Percentiles rank a stretch among this genome's conserved stretches.
Evolutionary conservation across 192 early-diverging fungal genomes (phyloP).

Genomic region (Linnemannia elongata): DNA sequence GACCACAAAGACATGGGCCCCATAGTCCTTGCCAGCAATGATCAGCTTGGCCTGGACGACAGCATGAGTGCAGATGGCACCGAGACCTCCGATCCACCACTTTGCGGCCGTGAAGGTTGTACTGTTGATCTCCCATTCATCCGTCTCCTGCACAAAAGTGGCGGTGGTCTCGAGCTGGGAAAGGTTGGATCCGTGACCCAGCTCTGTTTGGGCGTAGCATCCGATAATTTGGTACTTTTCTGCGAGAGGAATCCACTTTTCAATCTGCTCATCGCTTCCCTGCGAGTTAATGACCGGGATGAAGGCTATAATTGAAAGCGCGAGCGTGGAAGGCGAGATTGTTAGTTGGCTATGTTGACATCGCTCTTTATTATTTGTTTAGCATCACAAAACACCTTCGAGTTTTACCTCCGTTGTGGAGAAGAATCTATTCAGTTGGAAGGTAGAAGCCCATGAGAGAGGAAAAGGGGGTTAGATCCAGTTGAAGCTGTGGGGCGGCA

Average conservation of each 20-base stretch:
- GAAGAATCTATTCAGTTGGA: constrained; percentile 20
- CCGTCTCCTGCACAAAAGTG: constrained; percentile 82
- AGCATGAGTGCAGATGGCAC: constrained; percentile 77
- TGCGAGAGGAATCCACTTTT: constrained; percentile 77
- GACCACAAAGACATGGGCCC: constrained; percentile 78
- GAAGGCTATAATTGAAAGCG: constrained; percentile 64
- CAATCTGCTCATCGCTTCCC: constrained; percentile 78
- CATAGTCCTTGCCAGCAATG: constrained; percentile 69
- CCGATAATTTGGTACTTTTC: constrained; percentile 81
- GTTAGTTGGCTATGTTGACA: background rate
- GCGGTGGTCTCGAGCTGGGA: constrained; percentile 90
- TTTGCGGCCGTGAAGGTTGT: constrained; percentile 78
- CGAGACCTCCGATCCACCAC: constrained; percentile 79
- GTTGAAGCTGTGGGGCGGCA: background rate
- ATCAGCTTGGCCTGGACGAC: constrained; percentile 73
- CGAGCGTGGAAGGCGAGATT: too few species aligned
- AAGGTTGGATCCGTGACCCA: constrained; percentile 78
- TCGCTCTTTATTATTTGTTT: background rate
- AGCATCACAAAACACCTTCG: background rate
- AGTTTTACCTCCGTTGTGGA: constrained; percentile 39
- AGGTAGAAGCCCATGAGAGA: background rate
- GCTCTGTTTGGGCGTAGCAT: constrained; percentile 90
- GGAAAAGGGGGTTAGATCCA: background rate
- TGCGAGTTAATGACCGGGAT: constrained; percentile 81
- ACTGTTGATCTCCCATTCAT: constrained; percentile 89